Evolutionary conservation across 352 stramenopile genomes (phyloP).

Genomic region (Phytophthora citrophthora): DNA sequence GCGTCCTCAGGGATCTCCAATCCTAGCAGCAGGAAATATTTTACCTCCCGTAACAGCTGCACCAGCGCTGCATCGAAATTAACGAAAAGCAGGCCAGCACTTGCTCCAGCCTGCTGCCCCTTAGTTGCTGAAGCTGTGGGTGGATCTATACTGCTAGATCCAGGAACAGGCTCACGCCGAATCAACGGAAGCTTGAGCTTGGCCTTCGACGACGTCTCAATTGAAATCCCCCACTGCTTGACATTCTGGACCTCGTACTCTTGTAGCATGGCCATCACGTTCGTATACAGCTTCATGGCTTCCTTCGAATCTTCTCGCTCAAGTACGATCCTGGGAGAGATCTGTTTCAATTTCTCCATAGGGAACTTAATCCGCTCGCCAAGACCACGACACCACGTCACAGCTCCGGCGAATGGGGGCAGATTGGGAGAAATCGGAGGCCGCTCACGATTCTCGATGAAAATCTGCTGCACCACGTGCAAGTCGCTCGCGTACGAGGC

Average conservation of each 20-base stretch:
- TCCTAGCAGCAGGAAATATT: conserved; percentile 93
- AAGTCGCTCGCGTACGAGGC: conserved; percentile 84
- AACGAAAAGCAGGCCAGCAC: conserved; percentile 61
- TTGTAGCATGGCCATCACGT: conserved; percentile 82
- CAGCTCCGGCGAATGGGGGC: conserved; percentile 88
- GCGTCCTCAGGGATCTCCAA: conserved; percentile 90
- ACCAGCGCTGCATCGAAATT: conserved; percentile 94
- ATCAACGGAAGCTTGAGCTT: conserved; percentile 92
- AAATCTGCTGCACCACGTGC: conserved; percentile 88
- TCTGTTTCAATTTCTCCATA: conserved; percentile 88
- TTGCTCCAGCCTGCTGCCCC: conserved; percentile 12
- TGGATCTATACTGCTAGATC: conserved; percentile 12
- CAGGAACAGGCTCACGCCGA: conserved; percentile 45
- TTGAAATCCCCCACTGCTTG: conserved; percentile 80
- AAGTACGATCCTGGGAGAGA: conserved; percentile 79
- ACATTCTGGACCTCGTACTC: conserved; percentile 87
- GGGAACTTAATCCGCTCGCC: conserved; percentile 88
- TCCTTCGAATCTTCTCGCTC: conserved; percentile 92
- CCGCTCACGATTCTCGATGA: conserved; percentile 85
- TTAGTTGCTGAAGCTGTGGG: conserved; percentile 1
- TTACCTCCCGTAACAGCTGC: conserved; percentile 92
- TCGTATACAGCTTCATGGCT: conserved; percentile 91
- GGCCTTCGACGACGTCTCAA: conserved; percentile 80
- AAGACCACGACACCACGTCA: conserved; percentile 92
- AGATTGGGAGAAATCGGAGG: conserved; percentile 91